Evolutionary conservation across 176 grass and related monocot genomes (phyloP), one percentile per base, ranked within the genome.

Genomic region (Ampelocalamus luodianensis): DNA sequence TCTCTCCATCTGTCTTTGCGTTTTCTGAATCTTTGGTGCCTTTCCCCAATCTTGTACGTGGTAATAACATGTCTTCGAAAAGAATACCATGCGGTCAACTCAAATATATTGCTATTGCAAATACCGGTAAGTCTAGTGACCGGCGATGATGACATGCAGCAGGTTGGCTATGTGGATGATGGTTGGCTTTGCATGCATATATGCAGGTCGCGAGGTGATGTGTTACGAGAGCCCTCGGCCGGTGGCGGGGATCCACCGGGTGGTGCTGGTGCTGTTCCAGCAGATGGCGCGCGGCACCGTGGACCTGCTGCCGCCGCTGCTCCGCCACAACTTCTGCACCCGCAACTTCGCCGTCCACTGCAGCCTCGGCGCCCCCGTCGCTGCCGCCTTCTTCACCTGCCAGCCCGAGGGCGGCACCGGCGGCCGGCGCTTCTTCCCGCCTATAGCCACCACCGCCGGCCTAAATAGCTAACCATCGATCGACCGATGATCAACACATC

Each of bases 141-240:
- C 44, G 10, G 44, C 44, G 44, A 45, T 45, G 44, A 10, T 45
- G 44, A 45, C 44, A 45, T 12, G 44, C 10, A 12, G 44, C 44
- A 45, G 10, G 44, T 45, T 45, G 44, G 10, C 44, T 45, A 12
- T 45, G 44, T 0, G 44, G 44, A 11, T 45, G 44, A 50, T 63
- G 60, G 11, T 15, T 63, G 24, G 18, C 29, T 66, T 60, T 37
- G 54, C 23, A 67, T 66, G 72, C 29, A 32, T 34, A 34, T 34
- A 34, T 23, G 68, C 86, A 93, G 91, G 88, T 6, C 79, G 32
- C 6, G 88, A 90, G 80, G 26, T 87, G n/a, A 5, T 88, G 0
- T 93, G 83, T 80, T 93, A 93, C 72, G 91, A 93, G 63, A 78
- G 80, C 49, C 91, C 91, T 0, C 68, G 67, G 46, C 91, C 91